phyloP scores from a whole-genome alignment of 768 basidiomycete genomes.

The Macrolepiota albuminosa region DNA sequence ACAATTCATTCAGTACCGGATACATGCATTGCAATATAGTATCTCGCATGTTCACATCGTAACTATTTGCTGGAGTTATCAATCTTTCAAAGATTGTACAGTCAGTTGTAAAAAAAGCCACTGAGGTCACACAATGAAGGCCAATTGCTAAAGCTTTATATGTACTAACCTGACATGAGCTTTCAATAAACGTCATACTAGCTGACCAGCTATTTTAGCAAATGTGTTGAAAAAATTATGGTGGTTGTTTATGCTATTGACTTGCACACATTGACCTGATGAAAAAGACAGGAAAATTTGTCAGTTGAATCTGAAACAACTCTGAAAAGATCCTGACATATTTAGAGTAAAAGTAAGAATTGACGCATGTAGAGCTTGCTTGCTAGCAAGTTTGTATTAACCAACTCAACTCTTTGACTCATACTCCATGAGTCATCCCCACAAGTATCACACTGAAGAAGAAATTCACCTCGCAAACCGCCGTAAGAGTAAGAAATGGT shows the following conservation, averaged over 20 bases:
- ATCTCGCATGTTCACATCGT: no score
- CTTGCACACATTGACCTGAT: neutral
- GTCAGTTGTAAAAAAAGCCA: no score
- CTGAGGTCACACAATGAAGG: no score
- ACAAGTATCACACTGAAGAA: neutral
- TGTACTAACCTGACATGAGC: no score
- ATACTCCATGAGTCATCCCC: neutral
- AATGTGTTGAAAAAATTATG: neutral
- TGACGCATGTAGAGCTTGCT: neutral
- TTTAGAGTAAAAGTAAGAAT: neutral
- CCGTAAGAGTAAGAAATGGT: neutral
- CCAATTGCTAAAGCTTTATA: no score
- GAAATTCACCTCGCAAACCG: neutral
- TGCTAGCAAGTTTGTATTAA: neutral
- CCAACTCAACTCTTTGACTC: neutral
- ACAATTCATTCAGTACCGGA: no score
- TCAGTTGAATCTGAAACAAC: neutral
- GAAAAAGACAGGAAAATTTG: neutral
- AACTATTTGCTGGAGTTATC: no score
- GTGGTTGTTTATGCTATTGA: neutral
- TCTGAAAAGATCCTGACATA: neutral
- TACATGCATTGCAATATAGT: no score
- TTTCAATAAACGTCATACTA: no score
- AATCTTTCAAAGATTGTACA: no score
- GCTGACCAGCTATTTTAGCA: no score